Evolutionary conservation across 2,329 filamentous ascomycete species (phyloP).

Genomic region (Xylaria sp.): DNA sequence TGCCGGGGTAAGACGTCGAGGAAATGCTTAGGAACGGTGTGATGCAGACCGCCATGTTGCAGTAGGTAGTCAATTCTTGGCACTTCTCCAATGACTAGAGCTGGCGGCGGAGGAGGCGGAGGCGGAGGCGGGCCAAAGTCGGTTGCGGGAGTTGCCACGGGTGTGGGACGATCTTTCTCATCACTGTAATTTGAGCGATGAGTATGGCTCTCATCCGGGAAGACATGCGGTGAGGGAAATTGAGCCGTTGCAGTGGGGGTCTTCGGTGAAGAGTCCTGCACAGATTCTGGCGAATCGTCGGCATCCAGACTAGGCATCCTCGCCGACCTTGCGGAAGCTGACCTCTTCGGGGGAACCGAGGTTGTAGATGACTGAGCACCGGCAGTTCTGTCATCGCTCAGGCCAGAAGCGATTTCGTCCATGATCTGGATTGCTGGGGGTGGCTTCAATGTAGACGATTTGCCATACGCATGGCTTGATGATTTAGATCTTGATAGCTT

Average conservation of each 20-base stretch:
- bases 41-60: conserved; percentile 81
- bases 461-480: conserved; percentile 63
- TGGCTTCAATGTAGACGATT: conserved; percentile 41
- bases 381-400: conserved; percentile 43
- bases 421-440: conserved; percentile 40
- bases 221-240: conserved; percentile 53
- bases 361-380: conserved; percentile 42
- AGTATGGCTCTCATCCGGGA: conserved; percentile 48
- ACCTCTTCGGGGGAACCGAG: conserved; percentile 46
- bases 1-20: conserved; percentile 66
- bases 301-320: conserved; percentile 47
- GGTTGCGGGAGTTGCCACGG: conserved; percentile 49
- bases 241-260: conserved; percentile 62
- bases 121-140: conserved; percentile 54
- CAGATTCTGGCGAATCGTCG: conserved; percentile 58
- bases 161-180: conserved; percentile 47
- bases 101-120: conserved; percentile 70
- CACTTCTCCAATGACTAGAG: conserved; percentile 70
- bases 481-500: conserved; percentile 60
- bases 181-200: conserved; percentile 44
- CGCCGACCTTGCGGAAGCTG: conserved; percentile 40
- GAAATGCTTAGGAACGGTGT: conserved; percentile 75
- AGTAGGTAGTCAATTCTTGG: conserved; percentile 92
- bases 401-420: conserved; percentile 36
- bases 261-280: conserved; percentile 61